phyloP scores from a whole-genome alignment of 352 stramenopile species.

The Discostella stelligera region DNA sequence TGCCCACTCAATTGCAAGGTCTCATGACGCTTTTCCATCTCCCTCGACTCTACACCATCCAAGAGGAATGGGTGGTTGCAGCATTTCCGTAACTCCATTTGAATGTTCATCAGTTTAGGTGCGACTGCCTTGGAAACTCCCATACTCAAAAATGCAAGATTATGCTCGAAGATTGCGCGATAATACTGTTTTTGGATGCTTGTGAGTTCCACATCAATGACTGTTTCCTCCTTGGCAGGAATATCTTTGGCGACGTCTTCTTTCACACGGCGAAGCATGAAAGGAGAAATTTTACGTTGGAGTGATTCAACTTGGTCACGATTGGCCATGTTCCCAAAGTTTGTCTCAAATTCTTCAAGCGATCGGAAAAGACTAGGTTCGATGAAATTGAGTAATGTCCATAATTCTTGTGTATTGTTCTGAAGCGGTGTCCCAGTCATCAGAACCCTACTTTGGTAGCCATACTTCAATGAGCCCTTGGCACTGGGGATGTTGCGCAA shows the following conservation, averaged over 20 bases:
- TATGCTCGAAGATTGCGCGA: conserved; percentile 98
- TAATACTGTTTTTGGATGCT: conserved; percentile 98
- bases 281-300: conserved; percentile 95
- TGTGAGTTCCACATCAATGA: conserved; percentile 99
- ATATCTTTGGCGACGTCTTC: conserved; percentile 99
- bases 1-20: conserved; percentile 65
- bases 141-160: conserved; percentile 89
- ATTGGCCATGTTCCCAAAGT: conserved; percentile 97
- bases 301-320: conserved; percentile 94
- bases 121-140: conserved; percentile 66
- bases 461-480: conserved; percentile 82
- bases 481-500: conserved; percentile 31
- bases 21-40: conserved; percentile 86
- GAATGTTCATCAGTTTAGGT: conserved; percentile 97
- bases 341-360: conserved; percentile 94
- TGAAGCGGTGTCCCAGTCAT: conserved; percentile 87
- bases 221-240: conserved; percentile 94
- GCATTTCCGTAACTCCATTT: conserved; percentile 99
- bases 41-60: conserved; percentile 94
- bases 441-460: conserved; percentile 90
- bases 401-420: conserved; percentile 89
- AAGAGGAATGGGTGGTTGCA: conserved; percentile 99
- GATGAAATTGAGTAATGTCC: conserved; percentile 99
- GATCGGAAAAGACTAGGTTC: conserved; percentile 92
- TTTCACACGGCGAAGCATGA: conserved; percentile 97